Conservation (phyloP, 176 grass and related monocot species). For the Dactylis glomerata region DNA sequence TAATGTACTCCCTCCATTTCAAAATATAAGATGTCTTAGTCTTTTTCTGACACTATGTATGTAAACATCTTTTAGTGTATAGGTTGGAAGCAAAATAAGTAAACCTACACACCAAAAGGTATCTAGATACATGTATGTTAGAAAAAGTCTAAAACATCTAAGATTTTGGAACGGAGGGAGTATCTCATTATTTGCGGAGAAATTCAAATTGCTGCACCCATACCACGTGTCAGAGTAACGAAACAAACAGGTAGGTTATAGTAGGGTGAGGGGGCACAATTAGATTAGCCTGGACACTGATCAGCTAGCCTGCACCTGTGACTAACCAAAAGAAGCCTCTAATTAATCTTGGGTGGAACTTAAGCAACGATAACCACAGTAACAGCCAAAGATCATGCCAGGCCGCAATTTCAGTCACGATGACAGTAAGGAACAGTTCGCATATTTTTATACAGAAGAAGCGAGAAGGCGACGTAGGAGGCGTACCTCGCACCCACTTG, state of each 20-base stretch:
- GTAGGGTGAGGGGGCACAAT: neutral
- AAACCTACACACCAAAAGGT: no score
- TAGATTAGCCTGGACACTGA: neutral
- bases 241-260: neutral
- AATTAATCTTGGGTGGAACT: slow-evolving; percentile 9
- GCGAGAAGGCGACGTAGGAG: neutral
- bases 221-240: neutral
- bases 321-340: neutral
- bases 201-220: neutral
- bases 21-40: no score
- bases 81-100: no score
- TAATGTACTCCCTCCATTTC: no score
- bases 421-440: neutral
- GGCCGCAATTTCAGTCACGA: neutral
- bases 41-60: no score
- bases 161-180: no score
- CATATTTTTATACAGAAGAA: neutral
- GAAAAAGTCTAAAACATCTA: no score
- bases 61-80: no score
- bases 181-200: no score
- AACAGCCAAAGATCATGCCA: neutral
- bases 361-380: neutral
- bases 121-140: no score
- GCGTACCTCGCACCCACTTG: slow-evolving; percentile 89
- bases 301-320: neutral